These are phyloP conservation scores for Pisolithus tinctorius DNA, from an alignment of 768 basidiomycete species.

Conservation along the genomic window DNA sequence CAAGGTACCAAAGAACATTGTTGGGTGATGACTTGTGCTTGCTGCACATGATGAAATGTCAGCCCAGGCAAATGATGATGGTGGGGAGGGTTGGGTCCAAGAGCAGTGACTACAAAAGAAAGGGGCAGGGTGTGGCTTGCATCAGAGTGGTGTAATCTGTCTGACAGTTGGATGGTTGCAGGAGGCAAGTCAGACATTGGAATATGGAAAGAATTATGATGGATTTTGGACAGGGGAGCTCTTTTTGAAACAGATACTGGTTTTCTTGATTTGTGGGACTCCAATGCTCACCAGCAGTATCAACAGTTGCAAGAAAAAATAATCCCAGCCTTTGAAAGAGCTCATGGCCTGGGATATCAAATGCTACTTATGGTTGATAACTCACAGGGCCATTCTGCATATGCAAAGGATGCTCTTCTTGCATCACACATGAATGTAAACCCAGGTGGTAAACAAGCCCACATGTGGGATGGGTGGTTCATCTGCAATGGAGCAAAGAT, in stretches of 20 bases:
- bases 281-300: neutral
- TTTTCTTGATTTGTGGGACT: neutral
- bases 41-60: slow-evolving; percentile 35
- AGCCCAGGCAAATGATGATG: slow-evolving; percentile 32
- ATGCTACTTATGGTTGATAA: slow-evolving; percentile 13
- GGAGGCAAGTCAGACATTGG: slow-evolving; percentile 27
- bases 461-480: slow-evolving; percentile 29
- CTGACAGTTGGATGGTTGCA: slow-evolving; percentile 25
- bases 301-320: slow-evolving; percentile 2
- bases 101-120: slow-evolving; percentile 33
- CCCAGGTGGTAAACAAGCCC: slow-evolving; percentile 3
- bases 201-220: slow-evolving; percentile 40
- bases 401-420: slow-evolving; percentile 15
- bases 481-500: slow-evolving; percentile 16
- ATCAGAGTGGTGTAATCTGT: slow-evolving; percentile 32
- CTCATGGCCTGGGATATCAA: slow-evolving; percentile 18
- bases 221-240: slow-evolving; percentile 32
- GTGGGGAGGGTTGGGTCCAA: slow-evolving; percentile 29
- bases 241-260: slow-evolving; percentile 26
- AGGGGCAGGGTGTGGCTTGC: slow-evolving; percentile 30
- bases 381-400: slow-evolving; percentile 21
- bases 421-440: slow-evolving; percentile 17
- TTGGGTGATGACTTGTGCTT: slow-evolving; percentile 15
- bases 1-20: slow-evolving; percentile 5
- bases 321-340: slow-evolving; percentile 3